Base-by-base conservation (phyloP, 306 rosid genomes). In the Casuarina equisetifolia region DNA sequence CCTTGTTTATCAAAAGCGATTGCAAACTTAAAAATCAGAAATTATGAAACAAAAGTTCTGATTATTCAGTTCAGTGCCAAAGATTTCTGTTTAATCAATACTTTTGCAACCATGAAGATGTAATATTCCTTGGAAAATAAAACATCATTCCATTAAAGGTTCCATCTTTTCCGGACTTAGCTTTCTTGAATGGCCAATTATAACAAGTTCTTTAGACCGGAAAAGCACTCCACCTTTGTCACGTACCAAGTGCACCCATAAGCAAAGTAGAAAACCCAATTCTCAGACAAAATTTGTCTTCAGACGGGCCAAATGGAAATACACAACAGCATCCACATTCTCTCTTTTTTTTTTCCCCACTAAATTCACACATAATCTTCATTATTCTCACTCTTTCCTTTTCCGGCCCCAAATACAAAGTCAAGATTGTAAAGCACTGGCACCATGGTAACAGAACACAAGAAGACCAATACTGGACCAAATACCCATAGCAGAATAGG, bases 401-500 rank as follows among this genome's bases (percentile, higher is more conserved):
- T 81, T 9, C 45, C 82, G 61, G 45, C 17, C 4, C 80, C 57
- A 13, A 88, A 63, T 9, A 93, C 90, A 55, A 96, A 58, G 77
- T 96, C 99, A 70, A 96, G 87, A 54, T 93, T 93, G 77, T 96
- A 96, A 82, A 96, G 98, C 78, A 93, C 84, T 0, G 94, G 93
- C 55, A 92, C 91, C 92, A 93, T 81, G 0, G 98, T 84, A 3
- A 76, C 43, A 61, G 87, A 88, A 70, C 96, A 93, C 10, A 96
- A 43, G 70, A 96, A 90, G 9, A 93, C 98, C 76, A 96, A 74
- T 3, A 93, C 97, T 0, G 99, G 99, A 9, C 99, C 99, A 61
- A 96, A 96, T 0, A 96, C 87, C 99, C 99, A 96, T 0, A 96
- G 90, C 85, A 93, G 51, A 16, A 96, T 77, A 38, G 98, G 98